Base-by-base conservation (phyloP, 2,329 filamentous ascomycete genomes). In the Exserohilum rostratum region DNA sequence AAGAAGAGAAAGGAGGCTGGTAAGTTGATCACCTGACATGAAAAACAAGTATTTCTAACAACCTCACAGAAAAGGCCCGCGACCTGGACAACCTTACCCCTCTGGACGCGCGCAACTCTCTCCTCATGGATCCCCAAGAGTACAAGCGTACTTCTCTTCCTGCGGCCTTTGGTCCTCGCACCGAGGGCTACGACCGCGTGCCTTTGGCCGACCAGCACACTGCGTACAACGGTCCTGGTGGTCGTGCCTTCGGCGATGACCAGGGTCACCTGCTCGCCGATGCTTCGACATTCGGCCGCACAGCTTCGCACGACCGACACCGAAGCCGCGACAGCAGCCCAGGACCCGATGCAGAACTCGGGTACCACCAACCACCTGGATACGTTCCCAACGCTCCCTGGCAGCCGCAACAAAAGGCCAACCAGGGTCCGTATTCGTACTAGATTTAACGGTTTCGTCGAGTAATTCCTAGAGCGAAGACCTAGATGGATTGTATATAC, bases 1-100 rank as follows among this genome's bases (percentile, higher is more conserved):
- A 89, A 89, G 82, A 87, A 88, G 69, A 88, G 91, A 77, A 96
- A 96, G 84, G 90, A 93, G 78, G 86, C 91, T 75, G 91, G 91
- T 91, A 90, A 85, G 87, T 80, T 48, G 39, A 7, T 22, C 10
- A 13, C 31, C 6, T 7, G 30, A n/a, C 30, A 31, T 31, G 20
- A 27, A 3, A 4, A 3, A 43, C 40, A 58, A 51, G 45, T 15
- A 52, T 37, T 62, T 42, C 69, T 74, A 77, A 77, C 52, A 55
- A 4, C 60, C 37, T 6, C 3, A 56, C 53, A 91, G 90, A 93
- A 77, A 91, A 93, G 81, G 77, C 86, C 68, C 87, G 88, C 61
- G 90, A 95, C 65, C 79, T 89, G 56, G 92, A 96, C 75, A 87
- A 87, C 55, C 86, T 97, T 45, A 97, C 92, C 1, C 90, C 92